Percentiles rank a stretch among this genome's conserved stretches.
phyloP scores from a whole-genome alignment of 306 rosid genomes.

The Fragaria vesca region DNA sequence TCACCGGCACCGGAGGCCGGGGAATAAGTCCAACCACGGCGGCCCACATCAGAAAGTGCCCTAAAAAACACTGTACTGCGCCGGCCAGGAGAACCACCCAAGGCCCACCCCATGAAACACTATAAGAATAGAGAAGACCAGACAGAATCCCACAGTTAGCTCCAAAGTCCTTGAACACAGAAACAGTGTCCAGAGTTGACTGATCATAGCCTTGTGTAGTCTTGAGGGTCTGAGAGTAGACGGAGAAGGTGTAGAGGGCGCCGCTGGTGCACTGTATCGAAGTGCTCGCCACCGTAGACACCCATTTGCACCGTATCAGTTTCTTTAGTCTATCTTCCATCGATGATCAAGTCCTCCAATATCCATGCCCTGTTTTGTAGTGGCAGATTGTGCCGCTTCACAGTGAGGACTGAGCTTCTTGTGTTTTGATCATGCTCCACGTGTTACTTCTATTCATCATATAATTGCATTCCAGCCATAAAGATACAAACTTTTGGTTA shows the following conservation, averaged over 20 bases:
- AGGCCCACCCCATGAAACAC: not conserved
- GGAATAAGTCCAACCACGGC: constrained; percentile 23
- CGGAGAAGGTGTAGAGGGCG: constrained; percentile 31
- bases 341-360: not conserved
- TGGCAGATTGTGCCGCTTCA: not conserved
- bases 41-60: constrained; percentile 30
- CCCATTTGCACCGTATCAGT: constrained; percentile 9
- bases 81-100: constrained; percentile 21
- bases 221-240: constrained; percentile 31
- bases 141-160: constrained; percentile 30
- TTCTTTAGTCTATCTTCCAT: constrained; percentile 6
- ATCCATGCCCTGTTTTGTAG: not conserved
- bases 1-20: constrained; percentile 17
- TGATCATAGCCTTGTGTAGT: constrained; percentile 23
- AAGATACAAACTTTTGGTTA: not conserved
- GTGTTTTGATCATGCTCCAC: not conserved
- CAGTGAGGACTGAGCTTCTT: not conserved
- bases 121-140: constrained; percentile 25
- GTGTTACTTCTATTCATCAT: not conserved
- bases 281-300: constrained; percentile 29
- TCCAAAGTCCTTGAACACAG: constrained; percentile 35
- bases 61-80: constrained; percentile 24
- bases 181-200: constrained; percentile 26
- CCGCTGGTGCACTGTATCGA: constrained; percentile 34
- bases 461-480: not conserved